These are phyloP conservation scores for Xanthoparmelia taractica DNA, from an alignment of 495 filamentous ascomycete species.

Conservation along the genomic window DNA sequence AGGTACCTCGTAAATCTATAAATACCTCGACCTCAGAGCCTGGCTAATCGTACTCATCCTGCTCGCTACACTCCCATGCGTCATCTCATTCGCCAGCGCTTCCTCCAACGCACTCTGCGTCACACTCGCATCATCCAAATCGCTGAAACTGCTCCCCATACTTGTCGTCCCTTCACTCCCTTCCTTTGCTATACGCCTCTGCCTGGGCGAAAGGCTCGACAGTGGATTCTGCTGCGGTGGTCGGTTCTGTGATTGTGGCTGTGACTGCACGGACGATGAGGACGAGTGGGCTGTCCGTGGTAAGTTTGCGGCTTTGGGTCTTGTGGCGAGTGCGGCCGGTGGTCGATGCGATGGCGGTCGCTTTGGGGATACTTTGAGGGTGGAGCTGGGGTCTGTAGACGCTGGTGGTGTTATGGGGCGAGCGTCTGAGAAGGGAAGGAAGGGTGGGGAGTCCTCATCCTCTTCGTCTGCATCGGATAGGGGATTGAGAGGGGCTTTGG, in stretches of 20 bases:
- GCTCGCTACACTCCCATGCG: slow-evolving; percentile 73
- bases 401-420: slow-evolving; percentile 25
- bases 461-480: slow-evolving; percentile 51
- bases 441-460: slow-evolving; percentile 56
- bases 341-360: slow-evolving; percentile 26
- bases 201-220: slow-evolving; percentile 48
- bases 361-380: slow-evolving; percentile 37
- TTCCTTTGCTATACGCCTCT: slow-evolving; percentile 45
- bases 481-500: slow-evolving; percentile 29
- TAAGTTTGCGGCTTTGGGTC: slow-evolving; percentile 16
- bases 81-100: slow-evolving; percentile 86
- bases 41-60: slow-evolving; percentile 81
- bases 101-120: slow-evolving; percentile 93
- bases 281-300: slow-evolving; percentile 26
- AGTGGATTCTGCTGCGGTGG: slow-evolving; percentile 42
- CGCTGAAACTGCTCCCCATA: slow-evolving; percentile 97
- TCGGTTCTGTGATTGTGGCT: slow-evolving; percentile 14
- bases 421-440: slow-evolving; percentile 54
- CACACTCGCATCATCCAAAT: slow-evolving; percentile 91
- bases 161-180: slow-evolving; percentile 87
- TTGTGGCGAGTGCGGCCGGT: background rate
- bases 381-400: slow-evolving; percentile 50
- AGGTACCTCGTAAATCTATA: slow-evolving; percentile 17
- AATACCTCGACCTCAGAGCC: slow-evolving; percentile 40
- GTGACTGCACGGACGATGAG: slow-evolving; percentile 27